These are phyloP conservation scores for Meyerozyma guilliermondii DNA, from an alignment of 1,139 yeast genomes.

Conservation along the genomic window DNA sequence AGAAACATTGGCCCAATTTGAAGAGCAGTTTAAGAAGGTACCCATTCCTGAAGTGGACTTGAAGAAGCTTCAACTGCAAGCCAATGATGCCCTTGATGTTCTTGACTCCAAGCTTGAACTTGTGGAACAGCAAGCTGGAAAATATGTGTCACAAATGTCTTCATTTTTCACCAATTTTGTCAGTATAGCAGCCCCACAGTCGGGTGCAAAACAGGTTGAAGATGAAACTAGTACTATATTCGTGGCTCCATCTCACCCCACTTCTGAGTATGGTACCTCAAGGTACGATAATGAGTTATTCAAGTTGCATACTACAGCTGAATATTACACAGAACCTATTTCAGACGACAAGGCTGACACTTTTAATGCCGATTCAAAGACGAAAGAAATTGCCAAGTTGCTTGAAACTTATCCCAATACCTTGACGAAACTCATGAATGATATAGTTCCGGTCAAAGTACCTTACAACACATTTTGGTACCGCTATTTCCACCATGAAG, in stretches of 20 bases:
- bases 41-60: conserved; percentile 15
- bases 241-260: conserved; percentile 16
- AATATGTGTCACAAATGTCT: conserved; percentile 53
- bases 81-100: conserved; percentile 56
- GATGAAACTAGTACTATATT: conserved; percentile 19
- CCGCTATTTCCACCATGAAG: conserved; percentile 57
- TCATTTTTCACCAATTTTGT: conserved; percentile 53
- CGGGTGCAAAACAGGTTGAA: conserved; percentile 8
- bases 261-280: conserved; percentile 31
- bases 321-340: conserved; percentile 16
- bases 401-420: conserved; percentile 46
- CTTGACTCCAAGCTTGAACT: conserved; percentile 65
- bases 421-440: conserved; percentile 54
- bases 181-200: conserved; percentile 20
- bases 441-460: conserved; percentile 61
- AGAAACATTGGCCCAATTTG: conserved; percentile 26
- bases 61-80: conserved; percentile 27
- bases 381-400: conserved; percentile 47
- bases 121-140: conserved; percentile 61
- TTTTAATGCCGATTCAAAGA: conserved; percentile 46
- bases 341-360: conserved; percentile 22
- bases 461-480: conserved; percentile 69
- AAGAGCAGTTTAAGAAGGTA: conserved; percentile 26
- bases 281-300: conserved; percentile 38
- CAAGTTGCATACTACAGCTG: conserved; percentile 32